A percentile compares a stretch with the other conserved stretches of the same genome.
Conservation (phyloP, 257 asterid species). For the Lycium ferocissimum region DNA sequence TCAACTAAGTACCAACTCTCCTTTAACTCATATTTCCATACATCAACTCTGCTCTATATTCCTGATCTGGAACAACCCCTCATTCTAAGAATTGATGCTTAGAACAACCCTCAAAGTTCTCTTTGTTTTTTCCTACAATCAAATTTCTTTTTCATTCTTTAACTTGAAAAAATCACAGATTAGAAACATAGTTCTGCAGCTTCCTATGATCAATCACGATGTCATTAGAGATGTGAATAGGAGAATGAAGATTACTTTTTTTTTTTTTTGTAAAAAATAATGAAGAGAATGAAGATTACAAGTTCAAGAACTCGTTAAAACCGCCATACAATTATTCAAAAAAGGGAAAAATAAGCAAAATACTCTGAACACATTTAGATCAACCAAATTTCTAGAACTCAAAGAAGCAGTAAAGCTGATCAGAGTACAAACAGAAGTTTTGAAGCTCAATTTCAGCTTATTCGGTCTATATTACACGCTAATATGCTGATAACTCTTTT, state of each 20-base stretch:
- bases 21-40: neutral
- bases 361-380: neutral
- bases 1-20: neutral
- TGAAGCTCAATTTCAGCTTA: constrained; percentile 3
- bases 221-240: neutral
- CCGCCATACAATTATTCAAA: neutral
- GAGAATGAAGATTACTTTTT: neutral
- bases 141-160: neutral
- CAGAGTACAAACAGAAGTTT: constrained; percentile 9
- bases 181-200: neutral
- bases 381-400: neutral
- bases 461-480: neutral
- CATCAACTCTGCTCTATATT: neutral
- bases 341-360: neutral
- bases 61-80: neutral
- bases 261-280: too few species aligned
- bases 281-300: constrained; percentile 1
- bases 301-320: neutral
- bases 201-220: neutral
- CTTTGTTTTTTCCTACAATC: neutral
- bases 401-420: neutral
- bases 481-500: neutral
- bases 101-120: neutral
- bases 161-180: neutral
- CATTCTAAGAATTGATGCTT: neutral